These are phyloP conservation scores for Magnolia changhungtana DNA, from an alignment of 164 flowering plant species.

Conservation along the genomic window DNA sequence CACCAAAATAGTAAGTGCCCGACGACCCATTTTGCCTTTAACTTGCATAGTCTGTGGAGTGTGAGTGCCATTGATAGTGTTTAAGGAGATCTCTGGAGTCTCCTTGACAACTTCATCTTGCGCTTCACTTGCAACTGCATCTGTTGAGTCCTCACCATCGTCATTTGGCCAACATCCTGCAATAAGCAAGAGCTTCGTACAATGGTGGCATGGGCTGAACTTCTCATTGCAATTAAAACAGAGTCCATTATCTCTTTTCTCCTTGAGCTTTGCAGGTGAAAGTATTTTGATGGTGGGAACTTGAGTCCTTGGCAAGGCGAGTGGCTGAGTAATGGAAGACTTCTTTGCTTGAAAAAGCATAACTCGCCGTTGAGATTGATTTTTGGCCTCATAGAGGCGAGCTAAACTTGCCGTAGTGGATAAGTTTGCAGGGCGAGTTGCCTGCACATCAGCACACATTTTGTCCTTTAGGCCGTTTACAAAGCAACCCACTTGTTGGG, in stretches of 20 bases:
- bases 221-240: no score
- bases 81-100: not conserved
- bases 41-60: not conserved
- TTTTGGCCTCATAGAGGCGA: slow-evolving; percentile 5
- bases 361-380: not conserved
- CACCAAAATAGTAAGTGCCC: not conserved
- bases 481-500: slow-evolving; percentile 1
- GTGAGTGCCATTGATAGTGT: not conserved
- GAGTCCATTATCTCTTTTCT: no score
- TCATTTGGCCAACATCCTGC: not conserved
- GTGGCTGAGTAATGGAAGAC: no score
- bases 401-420: not conserved
- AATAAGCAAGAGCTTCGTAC: slow-evolving; percentile 1
- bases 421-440: not conserved
- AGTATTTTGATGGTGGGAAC: not conserved
- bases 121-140: not conserved
- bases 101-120: not conserved
- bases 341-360: not conserved
- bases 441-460: not conserved
- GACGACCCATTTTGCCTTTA: not conserved
- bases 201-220: not conserved
- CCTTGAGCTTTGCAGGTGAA: slow-evolving; percentile 1
- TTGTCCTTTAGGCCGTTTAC: not conserved
- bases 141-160: not conserved
- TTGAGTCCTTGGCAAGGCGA: slow-evolving; percentile 1